Conservation (phyloP, 305 asterid genomes). For the Ruellia speciosa region DNA sequence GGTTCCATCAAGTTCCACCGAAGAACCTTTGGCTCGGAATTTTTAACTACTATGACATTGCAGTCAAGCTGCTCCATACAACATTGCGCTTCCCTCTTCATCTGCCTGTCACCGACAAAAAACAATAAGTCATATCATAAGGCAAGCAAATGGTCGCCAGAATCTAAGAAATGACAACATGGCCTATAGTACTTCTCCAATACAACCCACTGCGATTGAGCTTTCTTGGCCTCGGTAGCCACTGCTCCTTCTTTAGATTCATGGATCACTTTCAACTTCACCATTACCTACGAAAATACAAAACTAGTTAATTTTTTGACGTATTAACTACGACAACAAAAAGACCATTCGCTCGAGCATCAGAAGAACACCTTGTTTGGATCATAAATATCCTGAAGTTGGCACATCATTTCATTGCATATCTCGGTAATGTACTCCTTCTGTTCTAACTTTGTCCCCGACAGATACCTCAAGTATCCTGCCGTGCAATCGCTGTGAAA, state of each 20-base stretch:
- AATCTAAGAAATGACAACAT: conserved; percentile 13
- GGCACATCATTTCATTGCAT: conserved; percentile 62
- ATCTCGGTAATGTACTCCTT: conserved; percentile 58
- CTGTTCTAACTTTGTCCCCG: conserved; percentile 51
- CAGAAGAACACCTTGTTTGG: conserved; percentile 42
- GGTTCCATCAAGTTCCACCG: conserved; percentile 58
- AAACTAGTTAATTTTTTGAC: not conserved
- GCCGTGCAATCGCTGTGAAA: conserved; percentile 51
- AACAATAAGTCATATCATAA: not conserved
- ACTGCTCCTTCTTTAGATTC: conserved; percentile 58
- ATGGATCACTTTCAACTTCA: conserved; percentile 64
- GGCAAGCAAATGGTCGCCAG: not conserved
- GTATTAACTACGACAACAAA: conserved; percentile 5
- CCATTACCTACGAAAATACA: conserved; percentile 35
- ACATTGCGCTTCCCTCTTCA: conserved; percentile 55
- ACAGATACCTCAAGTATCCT: conserved; percentile 38
- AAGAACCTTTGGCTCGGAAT: conserved; percentile 60
- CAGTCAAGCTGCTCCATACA: conserved; percentile 77
- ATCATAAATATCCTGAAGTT: conserved; percentile 54
- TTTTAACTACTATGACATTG: conserved; percentile 59
- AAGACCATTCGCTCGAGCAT: not conserved
- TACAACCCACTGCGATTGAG: conserved; percentile 67
- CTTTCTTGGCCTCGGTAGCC: conserved; percentile 68
- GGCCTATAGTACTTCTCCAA: conserved; percentile 62
- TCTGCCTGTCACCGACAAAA: conserved; percentile 29